Conservation (phyloP, 768 basidiomycete genomes). For the Leccinum variicolor region DNA sequence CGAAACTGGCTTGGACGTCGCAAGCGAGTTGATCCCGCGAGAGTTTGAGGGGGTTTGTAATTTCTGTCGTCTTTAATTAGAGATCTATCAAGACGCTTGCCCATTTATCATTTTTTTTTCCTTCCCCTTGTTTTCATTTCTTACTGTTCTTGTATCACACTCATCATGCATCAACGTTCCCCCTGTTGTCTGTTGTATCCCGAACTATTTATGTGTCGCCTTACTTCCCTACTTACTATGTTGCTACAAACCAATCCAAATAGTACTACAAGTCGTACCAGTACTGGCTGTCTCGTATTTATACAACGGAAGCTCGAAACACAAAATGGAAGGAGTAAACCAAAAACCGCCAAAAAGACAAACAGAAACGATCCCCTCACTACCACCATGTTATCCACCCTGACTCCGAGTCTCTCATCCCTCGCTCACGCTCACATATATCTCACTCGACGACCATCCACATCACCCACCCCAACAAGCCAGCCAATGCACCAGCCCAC, state of each 20-base stretch:
- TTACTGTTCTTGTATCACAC: background rate
- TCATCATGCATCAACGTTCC: background rate
- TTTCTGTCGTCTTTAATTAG: background rate
- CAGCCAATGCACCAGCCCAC: slow-evolving; percentile 16
- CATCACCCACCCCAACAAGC: slow-evolving; percentile 17
- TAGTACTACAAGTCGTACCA: background rate
- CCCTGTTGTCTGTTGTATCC: background rate
- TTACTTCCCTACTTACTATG: background rate
- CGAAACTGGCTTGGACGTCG: background rate
- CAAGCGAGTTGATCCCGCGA: background rate
- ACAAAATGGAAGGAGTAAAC: background rate
- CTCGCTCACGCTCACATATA: background rate
- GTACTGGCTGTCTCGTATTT: background rate
- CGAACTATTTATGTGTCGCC: background rate
- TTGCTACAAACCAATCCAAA: background rate
- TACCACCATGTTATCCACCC: background rate
- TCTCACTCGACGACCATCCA: slow-evolving; percentile 17
- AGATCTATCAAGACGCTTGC: background rate
- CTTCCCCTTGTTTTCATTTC: background rate
- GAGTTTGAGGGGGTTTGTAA: background rate
- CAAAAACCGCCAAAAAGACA: background rate
- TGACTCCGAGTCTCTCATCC: too few relatives aligned
- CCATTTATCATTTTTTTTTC: background rate
- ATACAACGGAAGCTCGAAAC: background rate
- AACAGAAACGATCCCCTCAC: background rate